phyloP scores from a whole-genome alignment of 176 grass and related monocot species.

The Paspalum vaginatum region DNA sequence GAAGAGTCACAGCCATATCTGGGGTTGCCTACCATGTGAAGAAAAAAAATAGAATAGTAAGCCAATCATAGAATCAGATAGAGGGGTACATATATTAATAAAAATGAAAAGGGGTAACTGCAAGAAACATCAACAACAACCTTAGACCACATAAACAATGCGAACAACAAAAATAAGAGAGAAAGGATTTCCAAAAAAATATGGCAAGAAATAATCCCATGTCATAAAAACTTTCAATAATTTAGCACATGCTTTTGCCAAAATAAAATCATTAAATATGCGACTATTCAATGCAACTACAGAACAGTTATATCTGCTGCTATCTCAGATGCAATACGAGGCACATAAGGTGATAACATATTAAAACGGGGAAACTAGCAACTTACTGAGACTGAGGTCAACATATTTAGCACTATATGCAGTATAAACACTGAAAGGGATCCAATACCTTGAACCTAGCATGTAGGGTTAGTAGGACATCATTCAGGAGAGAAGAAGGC shows the following conservation, averaged over 20 bases:
- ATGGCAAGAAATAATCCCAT: background rate
- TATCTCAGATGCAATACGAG: slow-evolving; percentile 22
- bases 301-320: slow-evolving; percentile 24
- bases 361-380: slow-evolving; percentile 40
- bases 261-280: background rate
- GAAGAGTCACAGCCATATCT: slow-evolving; percentile 96
- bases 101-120: slow-evolving; percentile 26
- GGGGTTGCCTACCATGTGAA: slow-evolving; percentile 79
- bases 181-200: slow-evolving; percentile 21
- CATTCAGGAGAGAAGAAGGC: slow-evolving; percentile 97
- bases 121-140: slow-evolving; percentile 17
- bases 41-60: slow-evolving; percentile 46
- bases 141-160: slow-evolving; percentile 11
- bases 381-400: background rate
- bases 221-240: background rate
- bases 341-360: slow-evolving; percentile 19
- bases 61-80: slow-evolving; percentile 27
- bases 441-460: slow-evolving; percentile 92
- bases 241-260: too few relatives aligned
- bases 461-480: slow-evolving; percentile 95
- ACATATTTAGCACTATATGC: slow-evolving; percentile 21
- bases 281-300: slow-evolving; percentile 18
- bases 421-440: slow-evolving; percentile 25
- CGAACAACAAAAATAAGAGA: background rate
- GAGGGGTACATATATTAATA: background rate